Conservation (phyloP, 306 rosid species). For the Cucumis sativus region DNA sequence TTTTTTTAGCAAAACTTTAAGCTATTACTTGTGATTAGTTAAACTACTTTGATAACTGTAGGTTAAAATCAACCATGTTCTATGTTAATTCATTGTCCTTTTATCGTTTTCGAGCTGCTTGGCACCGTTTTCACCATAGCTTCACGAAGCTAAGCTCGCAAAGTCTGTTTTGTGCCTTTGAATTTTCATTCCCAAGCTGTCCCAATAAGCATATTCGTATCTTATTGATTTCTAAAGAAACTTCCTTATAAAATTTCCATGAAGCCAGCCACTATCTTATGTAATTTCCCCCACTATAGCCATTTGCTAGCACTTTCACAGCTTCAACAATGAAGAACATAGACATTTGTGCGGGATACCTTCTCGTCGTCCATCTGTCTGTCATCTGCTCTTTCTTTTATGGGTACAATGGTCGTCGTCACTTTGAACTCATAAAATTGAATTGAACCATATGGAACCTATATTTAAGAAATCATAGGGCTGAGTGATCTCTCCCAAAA, state of each 20-base stretch:
- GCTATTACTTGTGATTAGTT: background rate
- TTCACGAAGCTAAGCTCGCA: background rate
- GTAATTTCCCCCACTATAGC: background rate
- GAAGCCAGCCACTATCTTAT: background rate
- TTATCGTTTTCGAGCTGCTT: background rate
- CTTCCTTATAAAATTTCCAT: background rate
- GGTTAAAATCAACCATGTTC: background rate
- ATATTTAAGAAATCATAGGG: constrained; percentile 5
- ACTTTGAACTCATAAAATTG: constrained; percentile 1
- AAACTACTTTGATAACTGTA: background rate
- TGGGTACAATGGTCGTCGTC: background rate
- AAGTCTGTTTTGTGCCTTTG: background rate
- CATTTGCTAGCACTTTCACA: background rate
- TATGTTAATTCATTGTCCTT: background rate
- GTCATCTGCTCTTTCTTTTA: background rate
- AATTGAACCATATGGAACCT: constrained; percentile 2
- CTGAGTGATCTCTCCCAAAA: background rate
- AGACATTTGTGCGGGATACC: background rate
- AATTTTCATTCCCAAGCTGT: background rate
- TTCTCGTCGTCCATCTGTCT: background rate
- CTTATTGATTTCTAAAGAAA: background rate
- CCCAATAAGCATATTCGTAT: background rate
- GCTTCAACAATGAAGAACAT: background rate
- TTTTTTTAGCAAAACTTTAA: background rate
- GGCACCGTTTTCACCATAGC: background rate